Evolutionary conservation across 345 rosid species (phyloP).

Genomic region (Populus simonii): DNA sequence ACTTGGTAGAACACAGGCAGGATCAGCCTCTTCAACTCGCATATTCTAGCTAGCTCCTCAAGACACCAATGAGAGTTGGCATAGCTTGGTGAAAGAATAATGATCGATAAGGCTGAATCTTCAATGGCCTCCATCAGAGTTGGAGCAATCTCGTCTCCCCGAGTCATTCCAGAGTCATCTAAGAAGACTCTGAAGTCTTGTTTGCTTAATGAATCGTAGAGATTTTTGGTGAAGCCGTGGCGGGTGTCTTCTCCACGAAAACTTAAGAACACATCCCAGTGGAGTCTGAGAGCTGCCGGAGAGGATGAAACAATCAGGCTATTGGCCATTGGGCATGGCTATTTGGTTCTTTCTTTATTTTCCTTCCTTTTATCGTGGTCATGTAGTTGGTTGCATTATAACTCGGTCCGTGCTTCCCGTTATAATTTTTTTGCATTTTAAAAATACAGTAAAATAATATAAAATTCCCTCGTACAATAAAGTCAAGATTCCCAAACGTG

Average conservation of each 20-base stretch:
- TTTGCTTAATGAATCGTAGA: constrained; percentile 22
- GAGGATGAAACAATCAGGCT: background rate
- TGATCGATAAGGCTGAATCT: constrained; percentile 48
- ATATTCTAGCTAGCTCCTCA: constrained; percentile 43
- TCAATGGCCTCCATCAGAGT: constrained; percentile 40
- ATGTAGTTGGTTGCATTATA: no score
- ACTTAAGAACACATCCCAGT: constrained; percentile 54
- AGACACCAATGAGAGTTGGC: constrained; percentile 51
- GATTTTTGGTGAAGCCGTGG: constrained; percentile 20
- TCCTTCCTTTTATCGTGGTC: no score
- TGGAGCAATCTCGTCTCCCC: constrained; percentile 42
- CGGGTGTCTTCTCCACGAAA: constrained; percentile 61
- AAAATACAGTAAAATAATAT: no score
- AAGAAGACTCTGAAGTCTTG: constrained; percentile 35
- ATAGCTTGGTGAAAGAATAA: constrained; percentile 38
- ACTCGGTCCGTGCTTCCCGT: no score
- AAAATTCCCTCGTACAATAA: no score
- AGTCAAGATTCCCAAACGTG: no score
- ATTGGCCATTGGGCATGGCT: background rate
- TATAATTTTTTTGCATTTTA: no score
- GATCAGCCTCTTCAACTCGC: constrained; percentile 32
- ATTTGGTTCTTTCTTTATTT: no score
- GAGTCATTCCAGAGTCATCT: constrained; percentile 38
- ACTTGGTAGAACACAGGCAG: constrained; percentile 49
- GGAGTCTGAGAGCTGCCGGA: constrained; percentile 35